phyloP scores from a whole-genome alignment of 768 basidiomycete genomes.

The Gymnopilus junonius region DNA sequence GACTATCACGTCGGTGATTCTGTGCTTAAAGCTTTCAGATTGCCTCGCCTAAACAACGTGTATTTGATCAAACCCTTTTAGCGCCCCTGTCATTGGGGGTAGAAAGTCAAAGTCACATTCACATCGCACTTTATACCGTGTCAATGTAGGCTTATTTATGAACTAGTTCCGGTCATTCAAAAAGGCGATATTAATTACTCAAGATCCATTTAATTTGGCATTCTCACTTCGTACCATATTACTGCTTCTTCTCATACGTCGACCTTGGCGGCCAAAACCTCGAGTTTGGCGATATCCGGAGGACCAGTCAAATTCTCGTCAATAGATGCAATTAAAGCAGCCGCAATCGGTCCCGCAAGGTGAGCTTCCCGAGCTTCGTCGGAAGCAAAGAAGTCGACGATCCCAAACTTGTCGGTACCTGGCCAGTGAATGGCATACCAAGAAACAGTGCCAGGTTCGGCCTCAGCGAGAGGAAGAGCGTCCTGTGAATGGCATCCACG shows the following conservation, averaged over 20 bases:
- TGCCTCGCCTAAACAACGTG: conserved; percentile 23
- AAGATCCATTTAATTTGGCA: not conserved
- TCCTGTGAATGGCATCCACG: too few species aligned
- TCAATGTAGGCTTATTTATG: not conserved
- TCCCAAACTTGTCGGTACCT: conserved; percentile 39
- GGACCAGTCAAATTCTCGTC: conserved; percentile 33
- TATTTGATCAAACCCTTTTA: conserved; percentile 1
- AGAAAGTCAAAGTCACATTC: not conserved
- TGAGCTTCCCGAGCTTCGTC: conserved; percentile 38
- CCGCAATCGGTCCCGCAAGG: conserved; percentile 38
- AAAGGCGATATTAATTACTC: not conserved
- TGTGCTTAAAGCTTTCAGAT: conserved; percentile 7
- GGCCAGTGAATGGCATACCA: conserved; percentile 45
- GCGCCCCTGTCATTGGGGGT: conserved; percentile 4
- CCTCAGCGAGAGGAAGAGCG: conserved; percentile 37
- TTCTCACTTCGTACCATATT: not conserved
- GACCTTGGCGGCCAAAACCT: conserved; percentile 39
- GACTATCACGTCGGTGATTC: not conserved
- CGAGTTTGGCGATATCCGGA: conserved; percentile 34
- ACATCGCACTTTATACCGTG: not conserved
- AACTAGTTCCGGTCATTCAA: not conserved
- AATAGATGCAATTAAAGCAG: conserved; percentile 35
- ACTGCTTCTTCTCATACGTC: not conserved
- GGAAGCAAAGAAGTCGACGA: conserved; percentile 40
- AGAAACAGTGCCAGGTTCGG: conserved; percentile 34